Base-by-base conservation (phyloP, 208 protist species). In the Trypanosoma vivax region DNA sequence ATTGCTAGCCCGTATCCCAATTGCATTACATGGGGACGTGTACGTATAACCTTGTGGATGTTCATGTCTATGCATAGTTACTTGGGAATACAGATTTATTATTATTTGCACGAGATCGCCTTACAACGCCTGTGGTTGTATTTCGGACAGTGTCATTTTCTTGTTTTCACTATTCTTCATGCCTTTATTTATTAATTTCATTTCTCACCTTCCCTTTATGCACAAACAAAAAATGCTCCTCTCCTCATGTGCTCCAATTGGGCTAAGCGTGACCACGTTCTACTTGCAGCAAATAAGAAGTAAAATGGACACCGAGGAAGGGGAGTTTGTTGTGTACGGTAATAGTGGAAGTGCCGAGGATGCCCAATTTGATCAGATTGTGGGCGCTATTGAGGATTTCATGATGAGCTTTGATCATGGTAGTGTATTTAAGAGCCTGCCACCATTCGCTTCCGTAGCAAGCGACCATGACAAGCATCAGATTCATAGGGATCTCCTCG, bases 351-450 rank as follows among this genome's bases (percentile, higher is more conserved):
- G 50, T 3, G 28, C 72, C 0, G 82, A 90, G 35, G 86, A 93
- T 41, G 66, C 45, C 2, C 52, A 64, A 23, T 85, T 90, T 55
- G 86, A 93, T 50, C 48, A 69, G 0, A 28, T 93, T 16, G 79
- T 93, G 0, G 86, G 86, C 16, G 56, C 70, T 9, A 87, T 93
- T 50, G 86, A 93, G 46, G 77, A 88, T 38, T 93, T 93, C 37
- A 93, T 93, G 82, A 71, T 88, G 18, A 58, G 51, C 19, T 89
- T 89, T 54, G 78, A 93, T 41, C 46, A 46, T 28, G 62, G 78
- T 3, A 39, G 37, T 0, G 55, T 79, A 11, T 58, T 84, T 40
- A 14, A 54, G 6, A 46, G 31, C 3, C 48, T 93, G 5, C 81
- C 82, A 1, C 54, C 66, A 0, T 70, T 78, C 41, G 50, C 68